Base-by-base conservation (phyloP, 31 red algal genomes). In the Bonnemaisonia californica region DNA sequence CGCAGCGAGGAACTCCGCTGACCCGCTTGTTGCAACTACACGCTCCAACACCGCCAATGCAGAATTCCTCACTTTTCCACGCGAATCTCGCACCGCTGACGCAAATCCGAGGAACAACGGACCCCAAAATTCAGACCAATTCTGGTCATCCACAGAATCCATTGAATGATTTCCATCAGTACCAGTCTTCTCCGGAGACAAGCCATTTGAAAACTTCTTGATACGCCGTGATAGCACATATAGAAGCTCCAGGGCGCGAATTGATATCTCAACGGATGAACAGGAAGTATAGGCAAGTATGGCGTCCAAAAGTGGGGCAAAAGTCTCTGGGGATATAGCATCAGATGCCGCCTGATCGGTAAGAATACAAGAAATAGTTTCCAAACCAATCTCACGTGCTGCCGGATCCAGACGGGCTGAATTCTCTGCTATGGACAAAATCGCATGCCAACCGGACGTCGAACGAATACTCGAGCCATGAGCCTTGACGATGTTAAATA, bases 31-130 rank as follows among this genome's bases (percentile, higher is more conserved):
- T 1, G 89, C 84, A 26, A 89, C 47, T 2, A 89, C 85, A 54
- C 89, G 54, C 60, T 97, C 94, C 63, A 97, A 39, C n/a, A 89
- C 79, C 21, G 42, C 74, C n/a, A 96, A 84, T 4, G 94, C 94
- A 76, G 69, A 73, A 58, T 92, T 81, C 39, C 94, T 78, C 12
- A 96, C 94, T 37, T 86, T 81, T 0, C 80, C 81, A 29, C 84
- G 58, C 34, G 74, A 47, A 76, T 96, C 84, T 37, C 83, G 67
- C 21, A 83, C 76, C 47, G 74, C 82, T 24, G 76, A 59, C n/a
- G 81, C 87, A 75, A 94, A 84, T 22, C 85, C 84, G 1, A 79
- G 66, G 45, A 94, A 88, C 32, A 94, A 65, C 12, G 92, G 92
- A 27, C 81, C 74, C 92, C 92, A 94, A 36, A 65, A 90, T 57